Base-by-base conservation (phyloP, 2,329 filamentous ascomycete species). In the Calonectria henricotiae region DNA sequence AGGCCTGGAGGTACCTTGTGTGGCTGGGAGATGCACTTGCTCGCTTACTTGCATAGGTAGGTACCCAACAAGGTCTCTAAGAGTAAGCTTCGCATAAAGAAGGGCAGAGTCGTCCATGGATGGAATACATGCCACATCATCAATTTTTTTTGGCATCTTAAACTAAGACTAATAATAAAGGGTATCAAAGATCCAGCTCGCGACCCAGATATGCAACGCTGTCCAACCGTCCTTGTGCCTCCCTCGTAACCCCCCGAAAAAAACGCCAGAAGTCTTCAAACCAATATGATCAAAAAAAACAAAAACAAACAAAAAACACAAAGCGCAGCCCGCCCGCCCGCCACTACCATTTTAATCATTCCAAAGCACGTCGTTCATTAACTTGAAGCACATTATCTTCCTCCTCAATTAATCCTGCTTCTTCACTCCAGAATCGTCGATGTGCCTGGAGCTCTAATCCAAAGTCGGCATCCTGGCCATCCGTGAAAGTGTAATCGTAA, bases 401-500 rank as follows among this genome's bases (percentile, higher is more conserved):
- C 72, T 83, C 82, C 47, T 83, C 81, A 62, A 83, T 83, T 32
- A 80, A 76, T 46, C 79, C 78, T 13, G 79, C 79, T 37, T 81
- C 74, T 54, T 81, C 79, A 39, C 79, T 79, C 75, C 79, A 79
- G 46, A 81, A 79, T 44, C 81, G 74, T 63, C 80, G 77, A 67
- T 82, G 80, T 32, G 77, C 75, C 70, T 82, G 81, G 69, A 84
- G 79, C 62, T 83, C 79, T 47, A 83, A 70, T 9, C 77, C 79
- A 46, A 76, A 77, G n/a, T 83, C 82, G 32, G 58, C 67, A 62
- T 82, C 81, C 20, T 74, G 67, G 37, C 70, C 73, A 41, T 83
- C 80, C 11, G 71, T 68, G 66, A 75, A 81, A 6, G 71, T 78
- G 66, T 81, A 83, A 63, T 80, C 78, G 37, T 70, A 74, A 20